These are phyloP conservation scores for Aspergillus cavernicola DNA, from an alignment of 495 filamentous ascomycete species.

Conservation along the genomic window DNA sequence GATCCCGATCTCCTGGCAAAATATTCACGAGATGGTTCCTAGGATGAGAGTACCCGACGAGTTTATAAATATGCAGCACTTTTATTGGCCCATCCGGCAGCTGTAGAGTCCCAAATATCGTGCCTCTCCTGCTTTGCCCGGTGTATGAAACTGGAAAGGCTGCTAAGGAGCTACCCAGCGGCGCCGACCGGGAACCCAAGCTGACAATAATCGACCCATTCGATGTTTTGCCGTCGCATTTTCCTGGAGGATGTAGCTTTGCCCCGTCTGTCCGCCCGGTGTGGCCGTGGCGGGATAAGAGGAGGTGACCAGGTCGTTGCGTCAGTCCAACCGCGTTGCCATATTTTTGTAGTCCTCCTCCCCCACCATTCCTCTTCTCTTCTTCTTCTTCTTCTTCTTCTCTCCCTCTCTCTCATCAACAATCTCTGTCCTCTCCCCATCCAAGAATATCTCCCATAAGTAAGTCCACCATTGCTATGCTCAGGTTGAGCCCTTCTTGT, in stretches of 20 bases:
- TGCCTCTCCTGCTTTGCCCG: slow-evolving; percentile 49
- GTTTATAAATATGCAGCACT: slow-evolving; percentile 10
- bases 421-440: slow-evolving; percentile 19
- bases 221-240: slow-evolving; percentile 4
- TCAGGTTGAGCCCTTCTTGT: slow-evolving; percentile 7
- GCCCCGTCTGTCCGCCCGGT: slow-evolving; percentile 33
- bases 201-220: slow-evolving; percentile 21
- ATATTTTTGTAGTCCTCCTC: slow-evolving; percentile 28
- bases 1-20: slow-evolving; percentile 27
- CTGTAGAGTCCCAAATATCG: slow-evolving; percentile 34
- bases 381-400: slow-evolving; percentile 34
- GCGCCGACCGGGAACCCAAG: slow-evolving; percentile 34
- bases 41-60: slow-evolving; percentile 19
- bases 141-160: slow-evolving; percentile 51
- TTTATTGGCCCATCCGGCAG: slow-evolving; percentile 37
- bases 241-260: slow-evolving; percentile 16
- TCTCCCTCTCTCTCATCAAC: slow-evolving; percentile 2
- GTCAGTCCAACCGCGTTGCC: slow-evolving; percentile 33
- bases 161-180: slow-evolving; percentile 29
- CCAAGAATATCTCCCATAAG: slow-evolving; percentile 14
- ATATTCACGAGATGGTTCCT: slow-evolving; percentile 31
- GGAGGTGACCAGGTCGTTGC: slow-evolving; percentile 40
- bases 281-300: slow-evolving; percentile 17
- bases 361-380: slow-evolving; percentile 23
- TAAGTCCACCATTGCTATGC: slow-evolving; percentile 10